Conservation (phyloP, 2,329 filamentous ascomycete genomes). For the Neurospora sp. region DNA sequence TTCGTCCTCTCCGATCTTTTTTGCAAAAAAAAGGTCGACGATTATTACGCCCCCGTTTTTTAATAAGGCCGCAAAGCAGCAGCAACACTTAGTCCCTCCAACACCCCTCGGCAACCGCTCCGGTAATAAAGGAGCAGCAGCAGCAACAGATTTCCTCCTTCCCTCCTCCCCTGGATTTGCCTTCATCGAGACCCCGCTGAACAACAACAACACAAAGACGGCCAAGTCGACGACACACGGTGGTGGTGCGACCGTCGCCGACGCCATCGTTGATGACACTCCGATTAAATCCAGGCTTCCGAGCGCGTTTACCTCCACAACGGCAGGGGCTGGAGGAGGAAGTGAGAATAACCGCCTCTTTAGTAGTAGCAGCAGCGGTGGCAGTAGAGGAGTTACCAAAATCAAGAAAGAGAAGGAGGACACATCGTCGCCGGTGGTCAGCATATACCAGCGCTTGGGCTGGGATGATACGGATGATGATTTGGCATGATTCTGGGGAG, state of each 20-base stretch:
- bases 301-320: background rate
- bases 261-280: constrained; percentile 11
- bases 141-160: background rate
- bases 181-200: constrained; percentile 20
- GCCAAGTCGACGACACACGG: background rate
- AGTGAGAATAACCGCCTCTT: constrained; percentile 15
- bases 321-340: constrained; percentile 12
- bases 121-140: background rate
- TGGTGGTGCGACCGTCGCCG: background rate
- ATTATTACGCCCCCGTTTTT: background rate
- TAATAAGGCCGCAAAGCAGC: constrained; percentile 4
- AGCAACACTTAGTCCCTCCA: constrained; percentile 1
- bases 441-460: constrained; percentile 45
- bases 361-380: constrained; percentile 4
- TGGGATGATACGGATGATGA: constrained; percentile 44
- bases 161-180: constrained; percentile 13
- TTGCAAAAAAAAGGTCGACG: background rate
- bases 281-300: constrained; percentile 12
- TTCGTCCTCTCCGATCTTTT: constrained; percentile 15
- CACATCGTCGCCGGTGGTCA: constrained; percentile 16
- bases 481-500: constrained; percentile 10
- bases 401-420: constrained; percentile 20
- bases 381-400: background rate
- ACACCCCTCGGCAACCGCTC: background rate
- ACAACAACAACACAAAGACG: constrained; percentile 8